Evolutionary conservation across 2,329 filamentous ascomycete genomes (phyloP).

Genomic region (Colletotrichum sp.): DNA sequence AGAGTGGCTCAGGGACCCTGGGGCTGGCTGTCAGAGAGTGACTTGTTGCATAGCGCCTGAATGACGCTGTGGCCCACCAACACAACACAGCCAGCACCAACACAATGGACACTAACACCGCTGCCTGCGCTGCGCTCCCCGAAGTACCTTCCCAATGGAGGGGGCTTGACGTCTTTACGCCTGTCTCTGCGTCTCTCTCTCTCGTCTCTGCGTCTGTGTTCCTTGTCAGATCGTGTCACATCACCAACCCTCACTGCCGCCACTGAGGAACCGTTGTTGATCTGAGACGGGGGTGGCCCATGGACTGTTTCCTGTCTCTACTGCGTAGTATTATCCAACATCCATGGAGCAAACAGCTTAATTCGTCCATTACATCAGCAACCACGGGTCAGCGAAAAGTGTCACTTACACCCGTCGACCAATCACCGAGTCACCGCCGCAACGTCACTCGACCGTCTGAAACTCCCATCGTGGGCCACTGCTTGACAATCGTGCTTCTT

Average conservation of each 20-base stretch:
- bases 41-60: not conserved
- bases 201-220: not conserved
- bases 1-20: not conserved
- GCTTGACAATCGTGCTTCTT: not conserved
- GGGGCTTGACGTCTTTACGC: not conserved
- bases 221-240: slow-evolving; percentile 9
- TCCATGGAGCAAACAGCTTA: not conserved
- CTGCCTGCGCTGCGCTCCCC: not conserved
- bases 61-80: not conserved
- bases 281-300: not conserved
- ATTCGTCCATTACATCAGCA: not conserved
- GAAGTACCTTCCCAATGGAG: not conserved
- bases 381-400: not conserved
- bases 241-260: not conserved
- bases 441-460: slow-evolving; percentile 13
- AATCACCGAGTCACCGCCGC: not conserved
- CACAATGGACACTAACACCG: not conserved
- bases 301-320: not conserved
- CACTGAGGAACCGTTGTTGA: not conserved
- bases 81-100: not conserved
- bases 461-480: not conserved
- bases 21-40: not conserved
- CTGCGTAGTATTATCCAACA: not conserved
- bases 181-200: not conserved
- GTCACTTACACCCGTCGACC: not conserved